phyloP scores from a whole-genome alignment of 176 grass and related monocot genomes.

The Canna indica region DNA sequence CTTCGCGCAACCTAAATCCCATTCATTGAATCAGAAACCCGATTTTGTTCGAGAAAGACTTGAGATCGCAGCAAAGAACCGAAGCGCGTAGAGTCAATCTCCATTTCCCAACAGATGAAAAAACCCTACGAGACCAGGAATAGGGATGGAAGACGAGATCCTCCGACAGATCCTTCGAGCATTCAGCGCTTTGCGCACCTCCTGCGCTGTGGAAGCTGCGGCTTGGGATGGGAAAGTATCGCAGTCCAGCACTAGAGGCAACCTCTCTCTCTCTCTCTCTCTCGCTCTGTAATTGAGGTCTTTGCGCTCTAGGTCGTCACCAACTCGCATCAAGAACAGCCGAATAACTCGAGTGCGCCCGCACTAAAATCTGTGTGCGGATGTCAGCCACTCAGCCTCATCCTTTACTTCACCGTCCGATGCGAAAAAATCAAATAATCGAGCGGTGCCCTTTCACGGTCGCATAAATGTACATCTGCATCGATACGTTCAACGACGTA shows the following conservation, averaged over 20 bases:
- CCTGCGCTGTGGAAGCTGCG: background rate
- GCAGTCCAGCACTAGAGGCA: background rate
- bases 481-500: background rate
- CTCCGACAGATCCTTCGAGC: background rate
- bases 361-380: background rate
- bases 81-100: background rate
- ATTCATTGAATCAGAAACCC: background rate
- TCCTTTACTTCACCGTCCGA: background rate
- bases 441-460: background rate
- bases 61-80: background rate
- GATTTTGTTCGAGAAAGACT: background rate
- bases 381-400: too few species aligned
- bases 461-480: background rate
- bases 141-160: background rate
- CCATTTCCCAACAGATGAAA: background rate
- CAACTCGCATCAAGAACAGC: background rate
- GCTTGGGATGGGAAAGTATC: background rate
- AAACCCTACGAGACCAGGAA: background rate
- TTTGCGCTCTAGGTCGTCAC: background rate
- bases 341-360: background rate
- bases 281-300: background rate
- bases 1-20: background rate
- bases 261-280: constrained; percentile 1
- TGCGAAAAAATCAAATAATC: background rate
- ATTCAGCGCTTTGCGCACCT: background rate